Conservation (phyloP, 2,329 filamentous ascomycete genomes). For the Talaromyces sp. region DNA sequence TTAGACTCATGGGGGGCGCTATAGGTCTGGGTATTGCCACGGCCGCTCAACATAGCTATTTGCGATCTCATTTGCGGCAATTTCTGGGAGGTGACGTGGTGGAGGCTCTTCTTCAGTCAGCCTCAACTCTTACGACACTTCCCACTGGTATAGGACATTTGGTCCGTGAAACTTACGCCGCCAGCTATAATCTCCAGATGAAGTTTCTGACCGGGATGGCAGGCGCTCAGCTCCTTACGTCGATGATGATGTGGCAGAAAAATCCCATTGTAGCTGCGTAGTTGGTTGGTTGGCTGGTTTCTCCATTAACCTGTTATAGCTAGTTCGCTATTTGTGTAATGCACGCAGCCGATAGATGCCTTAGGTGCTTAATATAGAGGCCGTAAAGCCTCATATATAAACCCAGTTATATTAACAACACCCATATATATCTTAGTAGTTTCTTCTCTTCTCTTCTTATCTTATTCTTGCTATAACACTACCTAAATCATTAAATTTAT, state of each 20-base stretch:
- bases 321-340: too few relatives aligned
- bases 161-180: neutral
- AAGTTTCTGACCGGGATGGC: slow-evolving; percentile 9
- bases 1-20: slow-evolving; percentile 13
- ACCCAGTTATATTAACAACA: too few relatives aligned
- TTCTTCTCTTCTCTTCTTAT: too few relatives aligned
- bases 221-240: slow-evolving; percentile 9
- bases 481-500: too few relatives aligned
- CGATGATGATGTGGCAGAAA: slow-evolving; percentile 13
- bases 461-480: too few relatives aligned
- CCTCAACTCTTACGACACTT: neutral
- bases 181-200: neutral
- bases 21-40: slow-evolving; percentile 14
- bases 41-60: slow-evolving; percentile 1
- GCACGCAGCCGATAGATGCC: too few relatives aligned
- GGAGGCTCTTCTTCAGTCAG: neutral
- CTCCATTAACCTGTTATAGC: too few relatives aligned
- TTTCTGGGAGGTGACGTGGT: neutral
- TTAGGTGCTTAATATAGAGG: too few relatives aligned
- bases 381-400: too few relatives aligned
- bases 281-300: too few relatives aligned
- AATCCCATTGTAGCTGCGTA: neutral
- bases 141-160: neutral
- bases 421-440: too few relatives aligned
- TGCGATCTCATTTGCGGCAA: neutral